Base-by-base conservation (phyloP, 2,329 filamentous ascomycete species). In the Aspergillus quadrilineatus region DNA sequence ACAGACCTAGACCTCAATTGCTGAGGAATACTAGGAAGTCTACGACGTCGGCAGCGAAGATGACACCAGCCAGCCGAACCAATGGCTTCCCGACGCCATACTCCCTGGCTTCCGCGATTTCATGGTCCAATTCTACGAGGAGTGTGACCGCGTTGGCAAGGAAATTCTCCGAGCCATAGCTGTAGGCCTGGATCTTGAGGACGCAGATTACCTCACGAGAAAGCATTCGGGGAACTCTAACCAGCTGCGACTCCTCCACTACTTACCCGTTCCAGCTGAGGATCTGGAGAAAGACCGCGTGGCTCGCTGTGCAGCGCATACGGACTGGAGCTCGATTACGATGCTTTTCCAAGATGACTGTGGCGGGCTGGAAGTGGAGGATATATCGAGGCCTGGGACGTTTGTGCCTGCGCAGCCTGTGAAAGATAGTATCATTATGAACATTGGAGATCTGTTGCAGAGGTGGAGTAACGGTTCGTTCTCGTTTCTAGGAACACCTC, bases 211-310 rank as follows among this genome's bases (percentile, higher is more conserved):
- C 59, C 68, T 82, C n/a, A 60, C 78, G 3, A 67, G 69, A 17
- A 76, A 80, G 44, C 84, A 87, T 67, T 78, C 77, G 34, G 79
- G 80, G 0, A 75, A 80, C 55, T 80, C 85, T 61, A 84, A 85
- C 59, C 84, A 86, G 58, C 73, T 87, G 8, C 79, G 85, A 1
- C 68, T 88, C 28, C 71, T 87, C 14, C 84, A 87, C 65, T 88
- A 85, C 58, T 80, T 82, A 0, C 71, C 78, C 2, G 72, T 82
- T 4, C 72, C 77, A 28, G 76, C 75, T 4, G 70, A 72, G 32
- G 74, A 73, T 36, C 66, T 83, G 17, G 72, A 75, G 30, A 75
- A 72, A 42, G 73, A 76, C 10, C 63, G 71, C 14, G 73, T 78
- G 37, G 75, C 79, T 8, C 72, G 82, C 9, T 81, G 82, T 49